Percentiles rank a stretch among this genome's conserved stretches.
These are phyloP conservation scores for Maudiozyma pseudohumilis DNA, from an alignment of 805 yeast genomes.

Conservation along the genomic window DNA sequence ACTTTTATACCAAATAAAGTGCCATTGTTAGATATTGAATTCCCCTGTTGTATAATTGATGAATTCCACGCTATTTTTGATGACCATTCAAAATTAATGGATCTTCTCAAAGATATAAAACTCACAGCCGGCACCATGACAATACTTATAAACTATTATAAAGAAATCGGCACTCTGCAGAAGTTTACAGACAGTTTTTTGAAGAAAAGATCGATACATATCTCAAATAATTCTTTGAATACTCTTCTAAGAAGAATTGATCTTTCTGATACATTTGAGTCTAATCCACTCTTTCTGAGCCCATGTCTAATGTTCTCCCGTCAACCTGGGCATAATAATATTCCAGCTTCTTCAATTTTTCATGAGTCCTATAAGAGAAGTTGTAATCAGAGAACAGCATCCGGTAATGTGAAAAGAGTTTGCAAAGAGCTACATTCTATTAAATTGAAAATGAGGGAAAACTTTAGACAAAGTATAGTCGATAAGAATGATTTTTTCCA, in stretches of 20 bases:
- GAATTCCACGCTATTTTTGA: too few species aligned
- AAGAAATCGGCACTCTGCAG: background rate
- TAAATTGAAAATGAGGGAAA: background rate
- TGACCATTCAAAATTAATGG: background rate
- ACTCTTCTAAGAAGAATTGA: constrained; percentile 1
- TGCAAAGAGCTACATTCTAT: too few species aligned
- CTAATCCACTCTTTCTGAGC: too few species aligned
- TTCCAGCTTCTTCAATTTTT: too few species aligned
- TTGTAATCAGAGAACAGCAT: too few species aligned
- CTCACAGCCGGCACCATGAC: background rate
- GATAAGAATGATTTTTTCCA: background rate
- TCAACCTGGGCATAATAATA: too few species aligned
- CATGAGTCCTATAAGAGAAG: too few species aligned
- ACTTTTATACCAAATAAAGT: too few species aligned
- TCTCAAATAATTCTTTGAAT: background rate
- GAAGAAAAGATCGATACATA: background rate
- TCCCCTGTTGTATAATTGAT: too few species aligned
- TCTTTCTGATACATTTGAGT: constrained; percentile 2
- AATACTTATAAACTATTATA: background rate
- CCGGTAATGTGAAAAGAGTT: too few species aligned
- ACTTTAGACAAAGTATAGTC: background rate
- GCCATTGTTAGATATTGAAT: too few species aligned
- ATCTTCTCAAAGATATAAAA: background rate
- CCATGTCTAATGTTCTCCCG: too few species aligned
- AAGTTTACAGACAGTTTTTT: constrained; percentile 1